Base-by-base conservation (phyloP, 2,329 filamentous ascomycete genomes). In the Uncinocarpus reesii region DNA sequence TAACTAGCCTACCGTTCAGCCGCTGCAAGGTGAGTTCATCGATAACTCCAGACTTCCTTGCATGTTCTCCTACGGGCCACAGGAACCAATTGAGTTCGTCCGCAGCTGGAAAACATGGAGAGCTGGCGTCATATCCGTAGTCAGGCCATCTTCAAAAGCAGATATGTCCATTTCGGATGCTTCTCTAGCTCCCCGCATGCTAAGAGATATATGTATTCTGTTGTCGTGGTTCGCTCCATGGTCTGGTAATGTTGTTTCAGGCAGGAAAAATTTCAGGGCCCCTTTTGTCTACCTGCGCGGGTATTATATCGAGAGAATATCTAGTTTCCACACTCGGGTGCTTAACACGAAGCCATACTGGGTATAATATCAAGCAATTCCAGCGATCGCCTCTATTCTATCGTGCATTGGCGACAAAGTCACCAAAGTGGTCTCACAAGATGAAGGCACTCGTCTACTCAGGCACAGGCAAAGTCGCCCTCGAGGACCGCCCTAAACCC, bases 401-500 rank as follows among this genome's bases (percentile, higher is more conserved):
- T 21, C 43, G 43, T 21, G 34, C 15, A 28, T n/a, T 37, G 23
- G 26, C 32, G 26, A 37, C 43, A n/a, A 38, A 46, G 21, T 15
- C 49, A n/a, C 15, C 40, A 21, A 41, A 24, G 18, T 42, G 26
- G 1, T 11, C 21, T 16, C 26, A 15, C 45, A 52, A 43, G n/a
- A 75, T 74, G 71, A 72, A 72, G 53, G 71, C 71, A 4, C 65
- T 75, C 37, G 63, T 74, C 5, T 75, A 73, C 53, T 61, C 57
- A 4, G 61, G 60, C 29, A 53, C 55, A 7, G 57, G 59, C 21
- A 56, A 56, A 8, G 60, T 71, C 7, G 24, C 62, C 18, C 54
- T 75, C 2, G 59, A 69, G 49, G 67, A 74, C 1, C 63, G 62
- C 0, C 67, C 71, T 0, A 60, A 64, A 7, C 74, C 73, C 2